Evolutionary conservation across 202 grass and related monocot genomes (phyloP), one percentile per base, ranked within the genome.

Genomic region (Zizania palustris): DNA sequence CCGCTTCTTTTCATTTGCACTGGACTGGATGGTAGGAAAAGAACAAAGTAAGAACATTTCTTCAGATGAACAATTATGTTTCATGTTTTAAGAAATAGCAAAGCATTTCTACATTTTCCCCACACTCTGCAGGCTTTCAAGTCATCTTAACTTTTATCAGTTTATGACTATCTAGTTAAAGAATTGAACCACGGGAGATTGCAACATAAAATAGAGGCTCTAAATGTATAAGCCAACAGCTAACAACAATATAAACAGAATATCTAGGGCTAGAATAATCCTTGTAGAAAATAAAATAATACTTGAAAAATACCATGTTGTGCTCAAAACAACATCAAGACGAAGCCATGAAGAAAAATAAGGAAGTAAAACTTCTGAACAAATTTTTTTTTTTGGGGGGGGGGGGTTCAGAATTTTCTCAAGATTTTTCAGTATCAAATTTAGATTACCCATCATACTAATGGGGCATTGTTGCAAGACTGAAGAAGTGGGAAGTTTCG

Each of bases 1-100:
- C 40, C 91, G 58, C 74, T 88, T 84, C 81, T 88, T 85, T 67
- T 88, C 86, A 21, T 60, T 95, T 79, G 89, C 83, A 83, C 85
- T 92, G 45, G 67, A 79, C 96, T 98, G 78, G 65, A 77, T 73
- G 58, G 71, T 39, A 89, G 21, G 21, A 79, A 84, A 62, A 66
- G 48, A 80, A 66, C 65, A 70, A 22, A 65, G 62, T 73, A 69
- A 65, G 48, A 64, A 53, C 2, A 69, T 22, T 53, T 46, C 22
- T 46, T 62, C 12, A 9, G 11, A 1, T 34, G 11, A 45, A 19
- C 4, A 73, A 79, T 6, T 45, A 55, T 9, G 39, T 40, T 11
- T 58, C 10, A 45, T 11, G 3, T 55, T 65, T 11, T 65, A 33
- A 7, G 42, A 55, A 14, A 77, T 14, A 14, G 9, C 50, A 60